Evolutionary conservation across 345 rosid genomes (phyloP).

Genomic region (Citrus trifoliata): DNA sequence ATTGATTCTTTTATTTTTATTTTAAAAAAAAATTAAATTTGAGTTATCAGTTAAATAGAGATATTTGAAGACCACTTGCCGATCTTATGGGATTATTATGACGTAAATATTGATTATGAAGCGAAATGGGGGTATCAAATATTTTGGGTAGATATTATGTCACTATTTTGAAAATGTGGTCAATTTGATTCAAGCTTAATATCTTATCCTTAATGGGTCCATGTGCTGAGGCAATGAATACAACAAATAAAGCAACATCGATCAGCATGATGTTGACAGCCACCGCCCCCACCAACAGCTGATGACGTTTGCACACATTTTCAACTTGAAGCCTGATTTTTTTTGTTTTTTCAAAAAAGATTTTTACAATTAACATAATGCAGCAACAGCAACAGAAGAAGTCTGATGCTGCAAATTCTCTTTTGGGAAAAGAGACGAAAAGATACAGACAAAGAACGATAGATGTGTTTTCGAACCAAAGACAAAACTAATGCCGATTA

Average conservation of each 20-base stretch:
- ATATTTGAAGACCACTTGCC: too few relatives aligned
- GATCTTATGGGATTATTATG: too few relatives aligned
- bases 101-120: neutral
- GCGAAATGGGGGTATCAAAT: neutral
- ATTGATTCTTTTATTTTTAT: too few relatives aligned
- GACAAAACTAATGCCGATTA: slow-evolving; percentile 2
- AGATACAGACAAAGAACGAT: neutral
- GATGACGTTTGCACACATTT: neutral
- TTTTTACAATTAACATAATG: neutral
- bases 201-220: slow-evolving; percentile 18
- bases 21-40: too few relatives aligned
- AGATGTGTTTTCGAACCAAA: neutral
- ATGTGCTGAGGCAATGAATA: slow-evolving; percentile 9
- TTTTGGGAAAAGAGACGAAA: neutral
- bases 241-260: neutral
- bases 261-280: slow-evolving; percentile 23
- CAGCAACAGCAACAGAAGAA: neutral
- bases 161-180: slow-evolving; percentile 1
- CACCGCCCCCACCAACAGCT: slow-evolving; percentile 6
- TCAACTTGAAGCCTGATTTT: neutral
- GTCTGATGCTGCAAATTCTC: slow-evolving; percentile 7
- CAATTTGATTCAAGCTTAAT: neutral
- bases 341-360: too few relatives aligned
- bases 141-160: neutral
- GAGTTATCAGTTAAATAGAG: too few relatives aligned